Base-by-base conservation (phyloP, 352 stramenopile genomes). In the Thalassiosira delicatula region DNA sequence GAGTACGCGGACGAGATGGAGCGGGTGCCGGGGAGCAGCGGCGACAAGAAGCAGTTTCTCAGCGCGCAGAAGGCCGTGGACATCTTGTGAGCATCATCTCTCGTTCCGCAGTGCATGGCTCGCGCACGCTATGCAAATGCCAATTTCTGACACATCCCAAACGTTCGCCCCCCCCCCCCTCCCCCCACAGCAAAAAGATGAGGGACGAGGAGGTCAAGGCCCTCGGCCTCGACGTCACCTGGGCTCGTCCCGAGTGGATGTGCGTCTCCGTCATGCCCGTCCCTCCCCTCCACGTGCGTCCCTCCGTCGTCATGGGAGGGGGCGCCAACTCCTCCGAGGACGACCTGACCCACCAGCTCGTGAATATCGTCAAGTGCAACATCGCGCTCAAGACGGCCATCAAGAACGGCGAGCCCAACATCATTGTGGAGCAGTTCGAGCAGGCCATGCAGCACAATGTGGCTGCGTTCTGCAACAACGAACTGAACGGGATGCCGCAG, bases 361-460 rank as follows among this genome's bases (percentile, higher is more conserved):
- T 99, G 87, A 97, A 99, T 86, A 99, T 99, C 86, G 94, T 99
- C 56, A 97, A 99, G 84, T 95, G 99, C 32, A 99, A 99, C 92
- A 95, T 97, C 56, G 96, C 96, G 14, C 81, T 99, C 65, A 91
- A 98, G 60, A 96, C 98, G 69, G 97, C 95, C 54, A 96, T 98
- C 59, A 90, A 94, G 56, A 98, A 98, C 86, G 97, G 97, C 35
- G 96, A 98, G 84, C 95, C 95, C 14, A 95, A 98, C 81, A 98
- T 99, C 56, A 98, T 99, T 51, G 94, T 98, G 32, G 96, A 98
- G 84, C 91, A 94, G 61, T 94, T 95, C 69, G 92, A 96, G 83
- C 84, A 95, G 84, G 82, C 95, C 23, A 88, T 98, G 14, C 95
- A 98, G 83, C 94, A 96, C 83, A 93, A 96, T 67, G 88, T 94